phyloP scores from a whole-genome alignment of 306 rosid genomes.

The Ziziphus jujuba region DNA sequence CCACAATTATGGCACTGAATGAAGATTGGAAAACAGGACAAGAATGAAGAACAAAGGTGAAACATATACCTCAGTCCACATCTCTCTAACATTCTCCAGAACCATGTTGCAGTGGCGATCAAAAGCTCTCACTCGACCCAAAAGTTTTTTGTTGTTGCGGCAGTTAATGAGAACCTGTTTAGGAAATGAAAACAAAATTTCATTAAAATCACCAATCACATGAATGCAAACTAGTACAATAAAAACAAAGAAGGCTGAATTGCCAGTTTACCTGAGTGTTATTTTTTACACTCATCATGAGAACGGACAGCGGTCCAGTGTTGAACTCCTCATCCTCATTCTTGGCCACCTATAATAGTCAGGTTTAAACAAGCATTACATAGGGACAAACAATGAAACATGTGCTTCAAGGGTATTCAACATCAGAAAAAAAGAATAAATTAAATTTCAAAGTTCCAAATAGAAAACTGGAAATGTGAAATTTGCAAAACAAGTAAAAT shows the following conservation, averaged over 20 bases:
- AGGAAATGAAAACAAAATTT: background rate
- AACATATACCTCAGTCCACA: constrained; percentile 90
- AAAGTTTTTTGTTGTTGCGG: constrained; percentile 82
- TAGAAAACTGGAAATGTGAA: background rate
- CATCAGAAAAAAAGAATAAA: background rate
- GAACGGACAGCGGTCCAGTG: constrained; percentile 89
- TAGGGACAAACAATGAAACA: background rate
- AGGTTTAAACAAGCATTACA: background rate
- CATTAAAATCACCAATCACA: background rate
- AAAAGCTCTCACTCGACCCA: constrained; percentile 90
- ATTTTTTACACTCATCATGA: constrained; percentile 93
- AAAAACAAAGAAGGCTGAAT: background rate
- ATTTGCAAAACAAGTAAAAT: background rate
- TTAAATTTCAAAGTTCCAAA: background rate
- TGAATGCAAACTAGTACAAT: too few relatives aligned
- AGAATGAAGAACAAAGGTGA: background rate
- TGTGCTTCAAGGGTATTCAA: background rate
- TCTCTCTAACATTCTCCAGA: constrained; percentile 92
- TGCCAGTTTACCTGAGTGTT: constrained; percentile 65
- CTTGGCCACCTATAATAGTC: constrained; percentile 42
- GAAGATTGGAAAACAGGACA: background rate
- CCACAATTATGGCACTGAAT: background rate
- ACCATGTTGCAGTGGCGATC: constrained; percentile 98
- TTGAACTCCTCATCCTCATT: constrained; percentile 91
- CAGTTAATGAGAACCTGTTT: constrained; percentile 82